Evolutionary conservation across 768 basidiomycete species (phyloP), one percentile per base, ranked within the genome.

Genomic region (Lentinula guzmanii): DNA sequence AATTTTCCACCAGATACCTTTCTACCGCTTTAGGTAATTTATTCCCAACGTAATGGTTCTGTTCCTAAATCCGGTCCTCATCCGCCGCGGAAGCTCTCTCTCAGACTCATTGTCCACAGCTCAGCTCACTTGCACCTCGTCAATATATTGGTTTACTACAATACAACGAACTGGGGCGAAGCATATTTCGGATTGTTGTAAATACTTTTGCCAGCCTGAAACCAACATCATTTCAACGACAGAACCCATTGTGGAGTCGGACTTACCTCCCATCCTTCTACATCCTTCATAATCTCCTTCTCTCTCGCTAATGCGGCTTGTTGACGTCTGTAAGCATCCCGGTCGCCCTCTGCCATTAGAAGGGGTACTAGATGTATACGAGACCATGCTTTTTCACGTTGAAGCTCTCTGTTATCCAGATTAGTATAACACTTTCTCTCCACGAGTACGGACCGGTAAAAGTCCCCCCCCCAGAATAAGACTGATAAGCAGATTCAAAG

Each of bases 361-460:
- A 98, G 72, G 9, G 96, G 97, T 35, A 95, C 88, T 37, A 97
- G 83, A 77, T 98, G 87, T 70, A 99, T 94, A 65, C 96, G 86
- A 62, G 95, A 91, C 96, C 96, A 98, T 39, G 86, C 86, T 75
- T 90, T 89, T 78, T 99, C 96, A 65, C 96, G 84, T 72, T 90
- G 80, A 45, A 98, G 81, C 77, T 99, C 96, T 75, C 96, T 98
- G 79, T 68, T 68, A 72, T 70, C 71, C 70, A 70, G 61, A 65
- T 71, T 67, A 68, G 58, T 33, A 77, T 75, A 74, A 73, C 74
- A n/a, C 45, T 46, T 11, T 21, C n/a, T n/a, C 11, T 24, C 9
- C 6, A 9, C 16, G 9, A 79, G 71, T 67, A 68, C 77, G 77
- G 79, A 62, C 77, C 79, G 77, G 75, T 67, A 66, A 39, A 15